Evolutionary conservation across 176 grass and related monocot species (phyloP).

Genomic region (Carex kokanica): DNA sequence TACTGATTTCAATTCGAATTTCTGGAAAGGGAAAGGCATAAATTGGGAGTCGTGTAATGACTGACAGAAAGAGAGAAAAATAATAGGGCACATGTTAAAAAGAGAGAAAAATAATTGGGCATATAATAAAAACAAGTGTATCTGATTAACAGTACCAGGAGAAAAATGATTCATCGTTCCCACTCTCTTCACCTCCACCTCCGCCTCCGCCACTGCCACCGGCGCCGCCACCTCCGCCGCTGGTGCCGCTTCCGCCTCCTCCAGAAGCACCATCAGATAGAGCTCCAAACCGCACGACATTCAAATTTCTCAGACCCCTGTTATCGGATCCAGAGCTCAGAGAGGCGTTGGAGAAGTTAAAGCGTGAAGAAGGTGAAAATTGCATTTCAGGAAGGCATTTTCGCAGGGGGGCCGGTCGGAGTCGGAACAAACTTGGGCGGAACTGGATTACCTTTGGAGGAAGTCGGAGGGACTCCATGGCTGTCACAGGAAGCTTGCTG

Average conservation of each 20-base stretch:
- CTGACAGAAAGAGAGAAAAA: neutral
- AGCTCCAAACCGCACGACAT: neutral
- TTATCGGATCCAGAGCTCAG: neutral
- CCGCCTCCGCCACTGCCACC: neutral
- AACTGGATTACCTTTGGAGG: neutral
- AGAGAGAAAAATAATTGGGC: neutral
- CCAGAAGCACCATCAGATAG: neutral
- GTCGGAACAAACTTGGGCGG: neutral
- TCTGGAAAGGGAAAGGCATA: neutral
- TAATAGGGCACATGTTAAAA: neutral
- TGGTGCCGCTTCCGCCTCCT: neutral
- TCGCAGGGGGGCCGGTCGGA: neutral
- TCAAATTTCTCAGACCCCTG: neutral
- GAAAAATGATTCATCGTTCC: conserved; percentile 28
- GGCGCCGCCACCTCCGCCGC: neutral
- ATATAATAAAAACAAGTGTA: neutral
- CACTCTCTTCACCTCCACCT: conserved; percentile 2
- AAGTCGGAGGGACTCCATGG: neutral
- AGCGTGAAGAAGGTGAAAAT: no score
- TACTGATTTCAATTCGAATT: neutral
- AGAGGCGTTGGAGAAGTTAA: neutral
- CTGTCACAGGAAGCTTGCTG: conserved; percentile 8
- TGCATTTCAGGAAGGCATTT: neutral
- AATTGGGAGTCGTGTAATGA: neutral
- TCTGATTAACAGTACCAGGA: conserved; percentile 18